phyloP scores from a whole-genome alignment of 2,329 filamentous ascomycete species.

The Penicillium sp. region DNA sequence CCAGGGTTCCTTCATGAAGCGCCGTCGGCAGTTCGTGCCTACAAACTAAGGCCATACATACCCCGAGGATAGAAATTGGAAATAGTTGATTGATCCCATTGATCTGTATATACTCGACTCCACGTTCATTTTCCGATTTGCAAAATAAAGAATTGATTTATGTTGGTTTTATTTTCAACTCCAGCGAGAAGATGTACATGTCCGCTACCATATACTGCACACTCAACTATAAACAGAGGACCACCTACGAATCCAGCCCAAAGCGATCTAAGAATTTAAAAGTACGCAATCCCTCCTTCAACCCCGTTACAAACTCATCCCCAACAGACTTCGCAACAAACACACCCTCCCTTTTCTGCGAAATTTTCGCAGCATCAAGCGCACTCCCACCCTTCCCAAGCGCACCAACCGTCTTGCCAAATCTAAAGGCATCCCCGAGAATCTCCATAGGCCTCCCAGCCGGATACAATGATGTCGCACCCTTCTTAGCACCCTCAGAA shows the following conservation, averaged over 20 bases:
- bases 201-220: too few relatives aligned
- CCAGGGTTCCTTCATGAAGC: constrained; percentile 8
- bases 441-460: constrained; percentile 63
- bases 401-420: constrained; percentile 67
- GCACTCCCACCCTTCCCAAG: constrained; percentile 49
- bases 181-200: too few relatives aligned
- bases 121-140: too few relatives aligned
- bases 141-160: too few relatives aligned
- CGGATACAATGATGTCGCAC: constrained; percentile 61
- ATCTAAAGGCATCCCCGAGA: constrained; percentile 61
- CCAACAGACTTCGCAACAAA: constrained; percentile 32
- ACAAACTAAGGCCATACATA: neutral
- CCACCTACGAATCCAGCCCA: constrained; percentile 49
- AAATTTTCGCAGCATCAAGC: constrained; percentile 48
- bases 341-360: constrained; percentile 36
- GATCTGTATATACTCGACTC: too few relatives aligned
- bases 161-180: too few relatives aligned
- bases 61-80: too few relatives aligned
- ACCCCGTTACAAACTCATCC: constrained; percentile 40
- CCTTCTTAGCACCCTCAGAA: neutral
- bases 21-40: constrained; percentile 1
- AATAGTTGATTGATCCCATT: too few relatives aligned
- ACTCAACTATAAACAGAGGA: too few relatives aligned
- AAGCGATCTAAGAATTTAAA: constrained; percentile 69
- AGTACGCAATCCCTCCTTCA: constrained; percentile 60